Evolutionary conservation across 495 filamentous ascomycete species (phyloP).

Genomic region (Daldinia bambusicola): DNA sequence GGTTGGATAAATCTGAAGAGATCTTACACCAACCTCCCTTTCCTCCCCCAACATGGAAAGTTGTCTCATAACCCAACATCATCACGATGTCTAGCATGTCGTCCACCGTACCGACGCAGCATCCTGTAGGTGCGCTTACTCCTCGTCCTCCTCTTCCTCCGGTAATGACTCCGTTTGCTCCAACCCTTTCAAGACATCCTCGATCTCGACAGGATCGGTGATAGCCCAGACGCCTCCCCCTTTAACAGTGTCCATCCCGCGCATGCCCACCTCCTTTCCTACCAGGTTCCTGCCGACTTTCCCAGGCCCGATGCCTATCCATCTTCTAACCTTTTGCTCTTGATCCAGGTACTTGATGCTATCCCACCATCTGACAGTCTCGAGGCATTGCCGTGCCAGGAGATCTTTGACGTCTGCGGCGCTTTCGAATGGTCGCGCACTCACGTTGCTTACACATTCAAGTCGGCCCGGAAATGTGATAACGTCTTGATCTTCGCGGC

Average conservation of each 20-base stretch:
- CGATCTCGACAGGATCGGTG: conserved; percentile 81
- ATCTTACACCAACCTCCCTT: neutral
- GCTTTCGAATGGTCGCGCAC: conserved; percentile 77
- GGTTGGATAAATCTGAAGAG: neutral
- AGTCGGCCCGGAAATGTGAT: conserved; percentile 75
- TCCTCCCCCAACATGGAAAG: neutral
- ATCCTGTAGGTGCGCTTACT: neutral
- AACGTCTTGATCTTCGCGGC: conserved; percentile 63
- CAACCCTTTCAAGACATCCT: conserved; percentile 75
- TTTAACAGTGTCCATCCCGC: conserved; percentile 76
- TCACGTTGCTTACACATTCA: conserved; percentile 87
- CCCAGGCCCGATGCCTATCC: conserved; percentile 94
- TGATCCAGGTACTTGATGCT: conserved; percentile 90
- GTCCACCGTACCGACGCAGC: neutral
- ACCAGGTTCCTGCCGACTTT: conserved; percentile 95
- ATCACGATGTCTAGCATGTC: neutral
- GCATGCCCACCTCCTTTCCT: conserved; percentile 93
- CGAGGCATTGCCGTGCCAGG: conserved; percentile 79
- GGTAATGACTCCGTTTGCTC: conserved; percentile 73
- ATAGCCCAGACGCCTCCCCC: conserved; percentile 96
- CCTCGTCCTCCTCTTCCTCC: conserved; percentile 52
- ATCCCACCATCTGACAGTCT: conserved; percentile 95
- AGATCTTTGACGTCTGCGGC: conserved; percentile 78
- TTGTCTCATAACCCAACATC: neutral
- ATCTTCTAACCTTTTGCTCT: conserved; percentile 81